Percentiles rank a stretch among this genome's conserved stretches.
Conservation (phyloP, 495 filamentous ascomycete species). For the Trichoderma parareesei region DNA sequence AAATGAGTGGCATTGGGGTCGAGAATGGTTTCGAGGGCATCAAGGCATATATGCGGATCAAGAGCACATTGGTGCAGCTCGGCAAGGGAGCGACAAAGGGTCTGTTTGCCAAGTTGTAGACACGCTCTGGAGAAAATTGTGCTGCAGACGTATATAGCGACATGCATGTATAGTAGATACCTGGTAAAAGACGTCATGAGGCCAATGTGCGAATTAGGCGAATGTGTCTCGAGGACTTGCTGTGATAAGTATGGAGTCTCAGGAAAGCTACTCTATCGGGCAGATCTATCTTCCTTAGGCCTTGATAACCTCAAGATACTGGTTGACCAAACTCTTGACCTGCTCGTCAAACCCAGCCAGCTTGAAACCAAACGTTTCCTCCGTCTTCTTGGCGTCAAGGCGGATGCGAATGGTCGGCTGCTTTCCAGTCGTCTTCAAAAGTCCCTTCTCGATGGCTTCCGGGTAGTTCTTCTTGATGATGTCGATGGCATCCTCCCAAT, state of each 20-base stretch:
- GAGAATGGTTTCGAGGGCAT: slow-evolving; percentile 61
- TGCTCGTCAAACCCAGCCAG: slow-evolving; percentile 36
- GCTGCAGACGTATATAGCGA: no score
- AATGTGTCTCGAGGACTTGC: no score
- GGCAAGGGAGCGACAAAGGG: slow-evolving; percentile 51
- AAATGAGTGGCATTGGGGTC: slow-evolving; percentile 40
- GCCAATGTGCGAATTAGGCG: no score
- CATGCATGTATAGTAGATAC: no score
- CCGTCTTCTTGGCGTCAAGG: slow-evolving; percentile 34
- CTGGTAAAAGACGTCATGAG: no score
- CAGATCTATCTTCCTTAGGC: background rate
- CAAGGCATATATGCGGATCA: slow-evolving; percentile 72
- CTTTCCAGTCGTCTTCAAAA: slow-evolving; percentile 31
- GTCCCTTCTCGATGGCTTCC: slow-evolving; percentile 29
- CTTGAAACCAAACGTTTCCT: slow-evolving; percentile 39
- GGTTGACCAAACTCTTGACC: background rate
- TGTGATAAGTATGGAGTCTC: no score
- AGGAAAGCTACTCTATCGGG: no score
- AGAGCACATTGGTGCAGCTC: slow-evolving; percentile 77
- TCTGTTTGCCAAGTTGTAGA: slow-evolving; percentile 52
- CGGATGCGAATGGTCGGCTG: slow-evolving; percentile 28
- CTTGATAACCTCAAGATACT: background rate
- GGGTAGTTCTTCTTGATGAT: slow-evolving; percentile 21
- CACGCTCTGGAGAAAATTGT: background rate
- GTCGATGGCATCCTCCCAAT: slow-evolving; percentile 13